Percentiles rank a stretch among this genome's conserved stretches.
Conservation (phyloP, 495 filamentous ascomycete species). For the Amphirosellinia nigrospora region DNA sequence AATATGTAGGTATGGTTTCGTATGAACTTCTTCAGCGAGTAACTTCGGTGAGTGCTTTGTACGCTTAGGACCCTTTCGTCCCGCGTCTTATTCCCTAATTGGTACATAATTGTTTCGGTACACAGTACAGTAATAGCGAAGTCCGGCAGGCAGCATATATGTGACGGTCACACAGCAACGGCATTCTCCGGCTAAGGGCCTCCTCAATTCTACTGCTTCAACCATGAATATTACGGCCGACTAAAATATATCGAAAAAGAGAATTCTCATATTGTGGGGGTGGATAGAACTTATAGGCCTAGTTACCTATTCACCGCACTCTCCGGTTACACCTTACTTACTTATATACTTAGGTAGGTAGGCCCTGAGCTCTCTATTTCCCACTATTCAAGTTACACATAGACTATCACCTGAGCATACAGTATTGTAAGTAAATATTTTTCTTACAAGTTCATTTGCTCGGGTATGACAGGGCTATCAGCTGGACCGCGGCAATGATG, state of each 20-base stretch:
- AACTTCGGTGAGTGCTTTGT: neutral
- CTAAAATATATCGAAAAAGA: too few species aligned
- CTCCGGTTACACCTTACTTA: neutral
- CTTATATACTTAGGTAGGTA: neutral
- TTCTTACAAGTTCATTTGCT: neutral
- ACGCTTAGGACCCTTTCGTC: neutral
- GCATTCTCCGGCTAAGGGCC: too few species aligned
- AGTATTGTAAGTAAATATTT: too few species aligned
- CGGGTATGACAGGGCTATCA: constrained; percentile 3
- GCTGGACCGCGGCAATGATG: constrained; percentile 17
- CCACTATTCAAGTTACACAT: neutral
- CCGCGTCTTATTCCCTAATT: neutral
- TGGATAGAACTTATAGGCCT: too few species aligned
- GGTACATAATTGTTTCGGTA: constrained; percentile 11
- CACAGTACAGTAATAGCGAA: neutral
- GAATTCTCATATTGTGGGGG: too few species aligned
- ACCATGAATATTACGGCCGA: too few species aligned
- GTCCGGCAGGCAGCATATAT: neutral
- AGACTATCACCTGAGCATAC: constrained; percentile 1
- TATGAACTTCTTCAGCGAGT: neutral
- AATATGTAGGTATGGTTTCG: too few species aligned
- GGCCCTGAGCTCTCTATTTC: neutral
- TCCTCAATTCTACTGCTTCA: too few species aligned
- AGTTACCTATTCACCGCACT: too few species aligned
- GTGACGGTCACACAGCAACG: neutral